Base-by-base conservation (phyloP, 2,329 filamentous ascomycete species). In the Epichloe typhina region DNA sequence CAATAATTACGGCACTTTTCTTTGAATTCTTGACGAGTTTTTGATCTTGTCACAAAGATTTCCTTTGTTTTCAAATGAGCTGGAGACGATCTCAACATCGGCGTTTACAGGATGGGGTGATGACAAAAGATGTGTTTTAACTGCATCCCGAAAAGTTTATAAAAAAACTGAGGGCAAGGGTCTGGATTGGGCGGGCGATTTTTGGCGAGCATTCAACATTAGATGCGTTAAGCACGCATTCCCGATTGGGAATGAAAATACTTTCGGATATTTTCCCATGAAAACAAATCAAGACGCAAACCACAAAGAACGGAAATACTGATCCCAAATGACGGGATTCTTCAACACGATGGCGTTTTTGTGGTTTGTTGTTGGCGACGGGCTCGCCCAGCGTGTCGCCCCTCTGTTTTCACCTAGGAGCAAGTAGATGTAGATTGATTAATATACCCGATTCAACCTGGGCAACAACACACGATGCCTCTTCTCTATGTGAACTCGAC, bases 31-130 rank as follows among this genome's bases (percentile, higher is more conserved):
- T 50, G 15, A 40, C 44, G 38, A 17, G 21, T 12, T 36, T 49
- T 46, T 38, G 23, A 7, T 36, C 11, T 17, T 26, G 40, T 52
- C 23, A 56, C 59, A 15, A 31, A 40, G 19, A 8, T 45, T 38
- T 21, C 39, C 47, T 36, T 46, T 49, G 37, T 64, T 70, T 67
- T 61, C 63, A 65, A 59, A 58, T 59, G 44, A 61, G 64, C 62
- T 66, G 66, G 65, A 67, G 68, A 73, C 73, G 73, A 76, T 75
- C 72, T 77, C 74, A 77, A 77, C 74, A 77, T 76, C 74, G 74
- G 73, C 73, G 73, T 76, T 75, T 69, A 62, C 62, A 64, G 61
- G 61, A 59, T 49, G 42, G 55, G 59, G 62, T 61, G 66, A 65
- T 60, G 61, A 64, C 55, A 55, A 49, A 47, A 31, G 62, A 60